Evolutionary conservation across 2,329 filamentous ascomycete genomes (phyloP).

Genomic region (Beauveria bassiana): DNA sequence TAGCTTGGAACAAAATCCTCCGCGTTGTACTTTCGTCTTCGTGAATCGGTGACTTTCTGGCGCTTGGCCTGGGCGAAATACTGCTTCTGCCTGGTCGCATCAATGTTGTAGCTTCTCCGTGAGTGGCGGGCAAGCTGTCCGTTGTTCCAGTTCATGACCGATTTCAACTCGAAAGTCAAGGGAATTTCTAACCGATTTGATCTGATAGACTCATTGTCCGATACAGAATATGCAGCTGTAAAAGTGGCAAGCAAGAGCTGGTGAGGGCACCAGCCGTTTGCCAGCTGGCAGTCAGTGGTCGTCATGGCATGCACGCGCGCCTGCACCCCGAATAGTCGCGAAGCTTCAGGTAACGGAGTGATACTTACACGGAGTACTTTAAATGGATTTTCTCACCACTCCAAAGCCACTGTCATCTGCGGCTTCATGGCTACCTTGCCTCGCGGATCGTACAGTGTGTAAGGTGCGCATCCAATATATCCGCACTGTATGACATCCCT

Average conservation of each 20-base stretch:
- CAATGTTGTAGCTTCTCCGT: conserved; percentile 25
- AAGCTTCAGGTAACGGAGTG: too few relatives aligned
- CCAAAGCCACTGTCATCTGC: not conserved
- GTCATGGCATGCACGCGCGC: not conserved
- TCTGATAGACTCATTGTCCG: not conserved
- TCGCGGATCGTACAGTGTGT: not conserved
- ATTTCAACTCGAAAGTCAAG: not conserved
- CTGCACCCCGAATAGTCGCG: not conserved
- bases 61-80: conserved; percentile 28
- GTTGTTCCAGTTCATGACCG: conserved; percentile 36
- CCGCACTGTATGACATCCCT: conserved; percentile 13
- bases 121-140: conserved; percentile 30
- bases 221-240: not conserved
- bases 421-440: too few relatives aligned
- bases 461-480: not conserved
- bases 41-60: not conserved
- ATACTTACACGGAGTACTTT: too few relatives aligned
- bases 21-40: not conserved
- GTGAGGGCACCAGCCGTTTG: not conserved
- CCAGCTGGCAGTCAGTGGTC: conserved; percentile 1
- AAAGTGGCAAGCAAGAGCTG: not conserved
- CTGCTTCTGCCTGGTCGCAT: conserved; percentile 28
- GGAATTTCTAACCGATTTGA: not conserved
- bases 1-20: conserved; percentile 22
- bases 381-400: not conserved